Conservation (phyloP, 2,329 filamentous ascomycete species). For the Pyrenophora tritici-repentis region DNA sequence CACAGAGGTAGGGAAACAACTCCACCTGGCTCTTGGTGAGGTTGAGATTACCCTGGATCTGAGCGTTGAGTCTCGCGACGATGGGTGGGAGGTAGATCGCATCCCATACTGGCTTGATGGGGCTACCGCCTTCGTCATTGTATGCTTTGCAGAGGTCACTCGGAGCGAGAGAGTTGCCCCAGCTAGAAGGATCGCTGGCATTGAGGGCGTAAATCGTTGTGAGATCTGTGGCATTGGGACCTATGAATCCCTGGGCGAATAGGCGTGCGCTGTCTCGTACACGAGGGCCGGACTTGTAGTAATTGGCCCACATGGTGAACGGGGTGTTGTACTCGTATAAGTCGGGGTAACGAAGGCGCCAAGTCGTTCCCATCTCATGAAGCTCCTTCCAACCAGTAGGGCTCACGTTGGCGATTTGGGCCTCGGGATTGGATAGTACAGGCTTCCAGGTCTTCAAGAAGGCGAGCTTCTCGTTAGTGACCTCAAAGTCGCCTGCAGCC, state of each 20-base stretch:
- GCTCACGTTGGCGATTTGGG: constrained; percentile 64
- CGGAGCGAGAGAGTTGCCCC: constrained; percentile 67
- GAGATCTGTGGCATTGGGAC: constrained; percentile 58
- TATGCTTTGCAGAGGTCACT: constrained; percentile 68
- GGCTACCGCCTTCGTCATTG: constrained; percentile 58
- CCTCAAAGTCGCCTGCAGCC: constrained; percentile 54
- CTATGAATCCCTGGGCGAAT: constrained; percentile 66
- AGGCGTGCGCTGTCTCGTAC: constrained; percentile 66
- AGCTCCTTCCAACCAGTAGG: constrained; percentile 67
- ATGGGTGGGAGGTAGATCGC: constrained; percentile 60
- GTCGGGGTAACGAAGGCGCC: constrained; percentile 52
- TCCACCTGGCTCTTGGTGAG: constrained; percentile 60
- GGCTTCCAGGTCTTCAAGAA: constrained; percentile 66
- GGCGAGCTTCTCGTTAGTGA: constrained; percentile 55
- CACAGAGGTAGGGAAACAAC: constrained; percentile 71
- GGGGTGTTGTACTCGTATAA: constrained; percentile 56
- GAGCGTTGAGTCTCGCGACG: constrained; percentile 58
- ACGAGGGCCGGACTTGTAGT: constrained; percentile 59
- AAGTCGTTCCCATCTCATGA: constrained; percentile 60
- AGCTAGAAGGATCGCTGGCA: constrained; percentile 56
- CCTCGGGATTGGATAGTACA: constrained; percentile 58
- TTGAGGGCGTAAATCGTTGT: constrained; percentile 65
- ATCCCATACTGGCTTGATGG: constrained; percentile 56
- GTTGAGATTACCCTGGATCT: constrained; percentile 61
- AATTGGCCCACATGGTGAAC: constrained; percentile 69